Evolutionary conservation across 306 rosid genomes (phyloP).

Genomic region (Lablab purpureus): DNA sequence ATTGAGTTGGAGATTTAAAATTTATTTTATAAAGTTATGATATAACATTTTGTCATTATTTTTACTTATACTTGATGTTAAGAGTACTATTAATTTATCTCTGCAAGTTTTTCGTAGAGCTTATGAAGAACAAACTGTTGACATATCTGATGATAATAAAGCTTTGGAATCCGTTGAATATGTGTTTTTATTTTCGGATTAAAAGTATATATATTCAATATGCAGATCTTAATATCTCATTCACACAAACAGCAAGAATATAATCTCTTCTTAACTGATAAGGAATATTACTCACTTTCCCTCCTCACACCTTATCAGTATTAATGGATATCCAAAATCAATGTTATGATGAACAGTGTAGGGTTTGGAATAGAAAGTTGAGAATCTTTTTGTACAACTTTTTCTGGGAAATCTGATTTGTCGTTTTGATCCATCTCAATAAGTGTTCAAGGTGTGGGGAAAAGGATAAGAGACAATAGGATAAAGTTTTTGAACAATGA

Average conservation of each 20-base stretch:
- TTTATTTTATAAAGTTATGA: no score
- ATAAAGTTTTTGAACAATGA: slow-evolving; percentile 17
- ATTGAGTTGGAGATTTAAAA: no score
- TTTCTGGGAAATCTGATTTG: slow-evolving; percentile 30
- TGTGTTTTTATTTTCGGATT: no score
- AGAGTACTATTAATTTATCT: no score
- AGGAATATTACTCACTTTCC: background rate
- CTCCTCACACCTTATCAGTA: background rate
- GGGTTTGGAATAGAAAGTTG: background rate
- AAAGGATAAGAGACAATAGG: slow-evolving; percentile 3
- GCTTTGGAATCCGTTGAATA: no score
- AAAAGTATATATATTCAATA: no score
- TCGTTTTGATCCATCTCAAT: slow-evolving; percentile 3
- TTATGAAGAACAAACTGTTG: no score
- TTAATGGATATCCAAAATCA: background rate
- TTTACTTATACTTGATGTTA: no score
- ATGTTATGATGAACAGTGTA: background rate
- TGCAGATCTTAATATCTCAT: background rate
- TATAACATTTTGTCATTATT: no score
- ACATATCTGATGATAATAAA: no score
- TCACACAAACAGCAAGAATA: background rate
- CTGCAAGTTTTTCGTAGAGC: no score
- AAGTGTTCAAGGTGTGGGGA: background rate
- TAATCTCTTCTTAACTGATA: background rate
- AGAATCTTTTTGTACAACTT: background rate